Conservation (phyloP, 768 basidiomycete genomes). For the Auriscalpium orientale region DNA sequence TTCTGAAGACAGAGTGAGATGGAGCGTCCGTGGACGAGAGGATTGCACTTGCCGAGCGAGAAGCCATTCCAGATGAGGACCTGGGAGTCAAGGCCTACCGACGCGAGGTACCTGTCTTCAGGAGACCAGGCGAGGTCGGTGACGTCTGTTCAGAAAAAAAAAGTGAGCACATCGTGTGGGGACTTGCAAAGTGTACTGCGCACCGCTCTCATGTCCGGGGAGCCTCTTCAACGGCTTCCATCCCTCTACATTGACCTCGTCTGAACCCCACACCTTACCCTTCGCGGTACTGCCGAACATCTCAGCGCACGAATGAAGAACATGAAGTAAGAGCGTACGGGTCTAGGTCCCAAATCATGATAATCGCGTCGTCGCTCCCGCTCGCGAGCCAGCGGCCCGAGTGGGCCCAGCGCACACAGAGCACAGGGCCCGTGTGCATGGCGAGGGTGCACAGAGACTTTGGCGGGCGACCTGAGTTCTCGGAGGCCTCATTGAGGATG, state of each 20-base stretch:
- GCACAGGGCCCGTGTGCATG: conserved; percentile 90
- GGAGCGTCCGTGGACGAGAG: background rate
- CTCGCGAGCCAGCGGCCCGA: conserved; percentile 92
- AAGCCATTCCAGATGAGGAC: conserved; percentile 93
- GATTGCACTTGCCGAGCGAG: conserved; percentile 60
- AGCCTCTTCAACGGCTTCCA: conserved; percentile 93
- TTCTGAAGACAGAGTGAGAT: conserved; percentile 38
- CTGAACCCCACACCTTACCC: conserved; percentile 89
- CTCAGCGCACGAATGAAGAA: background rate
- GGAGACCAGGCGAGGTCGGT: conserved; percentile 94
- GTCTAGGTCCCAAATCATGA: conserved; percentile 96
- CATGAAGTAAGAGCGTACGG: conserved; percentile 53
- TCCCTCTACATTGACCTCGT: conserved; percentile 92
- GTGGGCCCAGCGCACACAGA: conserved; percentile 89
- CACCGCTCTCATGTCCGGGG: conserved; percentile 92
- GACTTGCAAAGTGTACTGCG: conserved; percentile 14
- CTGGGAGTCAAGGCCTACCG: conserved; percentile 86
- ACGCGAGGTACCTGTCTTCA: conserved; percentile 86
- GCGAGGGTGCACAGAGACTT: conserved; percentile 86
- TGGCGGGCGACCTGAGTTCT: conserved; percentile 63
- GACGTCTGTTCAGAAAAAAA: conserved; percentile 53
- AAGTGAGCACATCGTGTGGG: background rate
- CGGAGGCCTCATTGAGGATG: conserved; percentile 69
- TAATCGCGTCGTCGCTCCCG: conserved; percentile 91
- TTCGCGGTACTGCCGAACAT: conserved; percentile 51